Conservation (phyloP, 176 grass and related monocot species). For the Musa beccarii region DNA sequence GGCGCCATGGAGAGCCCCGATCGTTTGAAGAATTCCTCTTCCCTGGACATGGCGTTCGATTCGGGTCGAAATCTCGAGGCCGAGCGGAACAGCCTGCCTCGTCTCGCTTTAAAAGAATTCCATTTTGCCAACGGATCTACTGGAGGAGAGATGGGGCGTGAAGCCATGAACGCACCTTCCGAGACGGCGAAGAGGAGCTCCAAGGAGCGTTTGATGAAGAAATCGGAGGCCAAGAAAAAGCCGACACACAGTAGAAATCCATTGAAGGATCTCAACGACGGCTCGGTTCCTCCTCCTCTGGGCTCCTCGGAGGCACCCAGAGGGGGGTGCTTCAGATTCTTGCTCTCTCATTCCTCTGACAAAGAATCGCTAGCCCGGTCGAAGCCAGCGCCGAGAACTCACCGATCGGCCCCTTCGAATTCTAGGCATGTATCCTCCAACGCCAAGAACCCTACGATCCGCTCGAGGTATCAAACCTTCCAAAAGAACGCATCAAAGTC, state of each 20-base stretch:
- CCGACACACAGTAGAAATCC: not conserved
- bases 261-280: not conserved
- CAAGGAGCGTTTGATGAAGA: not conserved
- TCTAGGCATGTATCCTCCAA: not conserved
- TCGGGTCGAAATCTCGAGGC: not conserved
- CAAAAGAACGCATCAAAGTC: constrained; percentile 3
- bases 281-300: not conserved
- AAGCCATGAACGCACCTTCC: constrained; percentile 9
- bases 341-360: constrained; percentile 17
- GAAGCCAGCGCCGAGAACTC: not conserved
- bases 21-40: not conserved
- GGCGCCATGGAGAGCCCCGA: not conserved
- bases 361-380: not conserved
- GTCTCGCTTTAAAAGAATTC: constrained; percentile 12
- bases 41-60: not conserved
- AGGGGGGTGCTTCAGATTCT: constrained; percentile 21
- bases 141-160: not conserved
- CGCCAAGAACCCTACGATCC: not conserved
- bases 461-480: not conserved
- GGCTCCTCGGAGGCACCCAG: not conserved
- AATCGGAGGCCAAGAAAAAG: not conserved
- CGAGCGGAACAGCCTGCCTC: not conserved
- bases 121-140: constrained; percentile 2
- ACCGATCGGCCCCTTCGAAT: constrained; percentile 7
- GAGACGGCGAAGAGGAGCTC: constrained; percentile 1